Base-by-base conservation (phyloP, 2,329 filamentous ascomycete genomes). In the Fusarium kyushuense region DNA sequence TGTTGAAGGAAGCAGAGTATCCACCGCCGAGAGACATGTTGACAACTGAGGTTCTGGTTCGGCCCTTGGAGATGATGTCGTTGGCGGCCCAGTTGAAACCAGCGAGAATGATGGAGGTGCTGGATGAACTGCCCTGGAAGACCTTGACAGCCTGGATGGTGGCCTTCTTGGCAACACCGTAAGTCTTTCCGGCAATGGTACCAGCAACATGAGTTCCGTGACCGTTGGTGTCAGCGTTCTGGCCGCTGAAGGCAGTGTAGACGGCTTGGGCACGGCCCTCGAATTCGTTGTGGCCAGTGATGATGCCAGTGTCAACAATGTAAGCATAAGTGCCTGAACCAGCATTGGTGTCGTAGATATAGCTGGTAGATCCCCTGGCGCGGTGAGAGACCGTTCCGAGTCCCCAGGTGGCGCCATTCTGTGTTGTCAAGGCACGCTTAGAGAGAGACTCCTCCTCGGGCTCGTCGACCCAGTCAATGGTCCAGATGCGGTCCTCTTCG, bases 221-320 rank as follows among this genome's bases (percentile, higher is more conserved):
- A 38, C 82, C 82, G 58, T 75, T 62, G 35, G 74, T 65, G 49
- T 79, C 77, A 23, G 66, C 63, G 27, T 72, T 72, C 40, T 74
- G 65, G 32, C 67, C 71, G 32, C 57, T 58, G 46, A 70, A 78
- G 33, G 71, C 74, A 45, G 69, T 72, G 51, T 52, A 77, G 30
- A 59, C 74, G 16, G 58, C 52, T 11, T 45, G 77, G n/a, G 86
- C 86, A 54, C 86, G 83, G 36, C 83, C 84, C 70, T 82, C 79
- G 70, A 86, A 88, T 73, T 87, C 82, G 35, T 72, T 70, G 77
- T 91, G 89, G 7, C 82, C 80, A 23, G 79, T 78, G 46, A 78
- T 79, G 67, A 90, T 86, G 69, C 89, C 89, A 6, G 87, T 90
- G 76, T 91, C 89, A 46, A 91, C 83, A 23, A 91, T 77, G 75